Conservation (phyloP, 2,329 filamentous ascomycete species). For the Sporothrix schenckii region DNA sequence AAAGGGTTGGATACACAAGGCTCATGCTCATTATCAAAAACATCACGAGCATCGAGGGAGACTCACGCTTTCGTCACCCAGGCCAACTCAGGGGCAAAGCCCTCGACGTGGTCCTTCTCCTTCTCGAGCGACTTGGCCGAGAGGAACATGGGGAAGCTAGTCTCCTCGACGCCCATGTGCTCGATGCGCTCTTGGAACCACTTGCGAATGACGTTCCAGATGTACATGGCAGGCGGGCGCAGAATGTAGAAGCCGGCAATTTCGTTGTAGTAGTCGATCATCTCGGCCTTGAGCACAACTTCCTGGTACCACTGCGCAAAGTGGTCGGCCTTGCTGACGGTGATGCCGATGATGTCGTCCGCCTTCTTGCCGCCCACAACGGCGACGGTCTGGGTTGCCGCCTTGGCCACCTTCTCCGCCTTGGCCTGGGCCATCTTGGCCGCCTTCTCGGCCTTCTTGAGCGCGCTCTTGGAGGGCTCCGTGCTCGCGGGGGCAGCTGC, state of each 20-base stretch:
- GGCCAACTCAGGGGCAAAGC: constrained; percentile 91
- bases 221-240: constrained; percentile 65
- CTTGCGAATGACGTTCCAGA: constrained; percentile 67
- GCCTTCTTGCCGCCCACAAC: constrained; percentile 62
- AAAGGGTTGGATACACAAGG: constrained; percentile 28
- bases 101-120: constrained; percentile 96
- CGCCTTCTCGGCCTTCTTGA: constrained; percentile 68
- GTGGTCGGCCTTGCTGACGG: constrained; percentile 79
- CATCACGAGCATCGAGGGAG: constrained; percentile 30
- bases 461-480: constrained; percentile 62
- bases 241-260: constrained; percentile 97
- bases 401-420: constrained; percentile 64
- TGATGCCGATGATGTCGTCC: constrained; percentile 82
- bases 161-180: constrained; percentile 88
- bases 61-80: constrained; percentile 82
- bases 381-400: constrained; percentile 52
- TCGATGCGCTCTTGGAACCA: constrained; percentile 79
- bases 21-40: background rate
- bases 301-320: constrained; percentile 97
- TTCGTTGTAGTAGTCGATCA: constrained; percentile 93
- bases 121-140: constrained; percentile 82
- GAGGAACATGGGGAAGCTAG: constrained; percentile 95
- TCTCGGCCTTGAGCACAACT: constrained; percentile 92
- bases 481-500: constrained; percentile 31
- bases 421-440: constrained; percentile 65